Conservation (phyloP, 176 grass and related monocot genomes). For the Tillandsia fasciculata region DNA sequence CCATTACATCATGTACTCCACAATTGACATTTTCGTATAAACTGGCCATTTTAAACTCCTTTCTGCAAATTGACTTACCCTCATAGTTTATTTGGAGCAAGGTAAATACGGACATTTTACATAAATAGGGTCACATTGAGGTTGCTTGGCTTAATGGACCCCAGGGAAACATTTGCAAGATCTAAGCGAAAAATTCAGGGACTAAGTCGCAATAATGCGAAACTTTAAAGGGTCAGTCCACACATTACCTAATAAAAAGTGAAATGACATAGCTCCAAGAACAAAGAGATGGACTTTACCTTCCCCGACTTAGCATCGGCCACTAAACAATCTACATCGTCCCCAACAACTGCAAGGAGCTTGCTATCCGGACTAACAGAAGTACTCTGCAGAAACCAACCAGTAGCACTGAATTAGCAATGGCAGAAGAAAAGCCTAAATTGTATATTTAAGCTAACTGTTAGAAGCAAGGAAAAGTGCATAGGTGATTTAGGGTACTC, state of each 20-base stretch:
- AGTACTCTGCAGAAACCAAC: conserved; percentile 68
- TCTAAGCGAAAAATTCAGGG: too few relatives aligned
- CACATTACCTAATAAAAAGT: conserved; percentile 16
- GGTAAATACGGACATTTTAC: not conserved
- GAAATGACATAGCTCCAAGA: not conserved
- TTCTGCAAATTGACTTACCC: too few relatives aligned
- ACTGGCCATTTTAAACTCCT: too few relatives aligned
- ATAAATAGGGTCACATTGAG: too few relatives aligned
- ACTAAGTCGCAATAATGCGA: conserved; percentile 4
- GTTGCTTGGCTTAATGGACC: too few relatives aligned
- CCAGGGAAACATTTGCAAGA: too few relatives aligned
- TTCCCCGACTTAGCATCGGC: conserved; percentile 91
- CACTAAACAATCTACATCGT: conserved; percentile 64
- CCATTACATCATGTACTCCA: too few relatives aligned
- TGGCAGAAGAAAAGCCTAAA: conserved; percentile 3
- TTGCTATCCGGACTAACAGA: conserved; percentile 90
- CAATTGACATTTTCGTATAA: too few relatives aligned
- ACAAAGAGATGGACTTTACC: conserved; percentile 32
- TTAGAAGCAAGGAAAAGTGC: not conserved
- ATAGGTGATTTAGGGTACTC: conserved; percentile 23
- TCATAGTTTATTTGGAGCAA: too few relatives aligned
- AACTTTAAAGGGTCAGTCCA: conserved; percentile 11
- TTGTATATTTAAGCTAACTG: not conserved
- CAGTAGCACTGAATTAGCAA: conserved; percentile 11
- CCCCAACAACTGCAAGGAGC: conserved; percentile 72